Base-by-base conservation (phyloP, 352 stramenopile genomes). In the Globisporangium paddicum region DNA sequence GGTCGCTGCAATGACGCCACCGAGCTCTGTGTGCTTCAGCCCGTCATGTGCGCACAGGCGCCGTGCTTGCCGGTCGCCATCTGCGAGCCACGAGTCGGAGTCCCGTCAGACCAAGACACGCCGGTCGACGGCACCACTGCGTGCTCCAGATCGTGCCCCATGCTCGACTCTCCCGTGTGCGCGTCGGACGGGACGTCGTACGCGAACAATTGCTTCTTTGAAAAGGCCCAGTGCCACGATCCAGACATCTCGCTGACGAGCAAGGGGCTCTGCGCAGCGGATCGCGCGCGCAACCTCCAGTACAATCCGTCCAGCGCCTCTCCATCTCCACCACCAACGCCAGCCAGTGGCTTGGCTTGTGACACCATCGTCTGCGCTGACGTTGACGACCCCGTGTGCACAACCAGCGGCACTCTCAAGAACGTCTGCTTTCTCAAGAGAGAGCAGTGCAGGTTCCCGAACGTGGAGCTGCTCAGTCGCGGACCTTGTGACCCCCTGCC, bases 381-480 rank as follows among this genome's bases (percentile, higher is more conserved):
- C 18, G 56, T 85, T 4, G 35, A 67, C n/a, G 71, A 78, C 18
- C 79, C 77, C 1, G 73, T 89, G 41, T 89, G 79, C 46, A 72
- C 77, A 1, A 78, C 46, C 23, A 59, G 48, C 26, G 74, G 74
- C 1, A 86, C 75, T 6, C 76, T 83, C 58, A 60, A 53, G 1
- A 89, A 86, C 26, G 8, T 75, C 5, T 89, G 79, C 19, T 67
- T 69, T 56, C 67, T 67, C 19, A 64, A 61, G 46, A 68, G 63
- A 26, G 68, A 64, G 19, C 62, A 70, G 35, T 87, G 79, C 48
- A 55, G 51, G 16, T 32, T 67, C 25, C 26, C 54, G 6, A 48
- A 16, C n/a, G 23, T 73, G 3, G 41, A 50, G 35, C 35, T 86
- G 46, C 46, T 79, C 9, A 53, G 26, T 0, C 62, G 58, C 5